phyloP scores from a whole-genome alignment of 2,329 filamentous ascomycete species.

The Ophiostoma montium region DNA sequence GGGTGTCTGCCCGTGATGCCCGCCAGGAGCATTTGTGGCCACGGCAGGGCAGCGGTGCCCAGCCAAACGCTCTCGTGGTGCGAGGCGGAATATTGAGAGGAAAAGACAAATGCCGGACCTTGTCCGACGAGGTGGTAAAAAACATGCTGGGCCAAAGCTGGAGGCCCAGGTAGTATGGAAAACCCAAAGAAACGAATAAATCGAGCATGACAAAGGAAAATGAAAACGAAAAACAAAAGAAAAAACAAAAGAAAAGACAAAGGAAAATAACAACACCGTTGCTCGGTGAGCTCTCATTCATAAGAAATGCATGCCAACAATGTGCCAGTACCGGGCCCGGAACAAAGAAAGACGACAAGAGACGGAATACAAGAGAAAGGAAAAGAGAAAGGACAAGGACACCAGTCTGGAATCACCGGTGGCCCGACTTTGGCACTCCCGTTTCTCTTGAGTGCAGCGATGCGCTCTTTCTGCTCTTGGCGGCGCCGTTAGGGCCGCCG shows the following conservation, averaged over 20 bases:
- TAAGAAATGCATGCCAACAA: constrained; percentile 1
- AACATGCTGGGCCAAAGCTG: too few species aligned
- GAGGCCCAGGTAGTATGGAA: too few species aligned
- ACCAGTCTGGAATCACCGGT: constrained; percentile 1
- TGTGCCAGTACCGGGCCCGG: not conserved
- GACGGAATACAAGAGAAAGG: not conserved
- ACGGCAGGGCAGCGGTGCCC: too few species aligned
- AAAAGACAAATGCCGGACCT: too few species aligned
- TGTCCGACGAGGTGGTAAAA: too few species aligned
- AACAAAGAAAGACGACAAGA: not conserved
- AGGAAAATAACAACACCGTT: not conserved
- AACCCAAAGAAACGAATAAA: not conserved
- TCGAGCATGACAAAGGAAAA: not conserved
- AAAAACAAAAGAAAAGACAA: not conserved
- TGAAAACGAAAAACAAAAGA: not conserved
- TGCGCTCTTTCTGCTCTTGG: constrained; percentile 12
- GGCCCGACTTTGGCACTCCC: constrained; percentile 6
- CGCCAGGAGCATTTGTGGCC: too few species aligned
- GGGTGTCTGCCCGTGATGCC: too few species aligned
- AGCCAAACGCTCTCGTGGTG: too few species aligned
- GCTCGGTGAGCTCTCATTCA: not conserved
- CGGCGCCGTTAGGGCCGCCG: constrained; percentile 19
- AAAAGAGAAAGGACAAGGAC: not conserved
- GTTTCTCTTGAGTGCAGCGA: constrained; percentile 7
- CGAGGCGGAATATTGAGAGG: too few species aligned